Percentiles rank a stretch among this genome's conserved stretches.
Conservation (phyloP, 1,284 basidiomycete genomes). For the Mycena sp. region DNA sequence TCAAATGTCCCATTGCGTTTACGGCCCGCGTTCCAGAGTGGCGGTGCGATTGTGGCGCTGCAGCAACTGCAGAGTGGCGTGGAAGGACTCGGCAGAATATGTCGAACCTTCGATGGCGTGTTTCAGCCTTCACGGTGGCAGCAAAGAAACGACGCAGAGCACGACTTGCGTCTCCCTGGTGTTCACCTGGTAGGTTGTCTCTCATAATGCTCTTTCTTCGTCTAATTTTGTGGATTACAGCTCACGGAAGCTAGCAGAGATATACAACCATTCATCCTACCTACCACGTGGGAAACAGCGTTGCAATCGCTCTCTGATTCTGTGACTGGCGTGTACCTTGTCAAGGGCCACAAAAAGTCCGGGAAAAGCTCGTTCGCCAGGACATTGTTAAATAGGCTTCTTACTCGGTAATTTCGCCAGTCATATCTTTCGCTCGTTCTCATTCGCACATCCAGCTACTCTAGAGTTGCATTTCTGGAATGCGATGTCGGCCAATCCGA, state of each 20-base stretch:
- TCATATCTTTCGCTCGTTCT: background rate
- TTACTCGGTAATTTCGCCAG: constrained; percentile 58
- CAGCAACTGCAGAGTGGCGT: constrained; percentile 64
- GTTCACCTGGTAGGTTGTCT: constrained; percentile 59
- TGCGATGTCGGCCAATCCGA: constrained; percentile 95
- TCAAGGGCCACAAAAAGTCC: constrained; percentile 87
- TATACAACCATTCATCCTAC: constrained; percentile 58
- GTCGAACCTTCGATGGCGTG: constrained; percentile 65
- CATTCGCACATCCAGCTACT: constrained; percentile 56
- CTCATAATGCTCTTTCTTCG: background rate
- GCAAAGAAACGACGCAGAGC: constrained; percentile 27
- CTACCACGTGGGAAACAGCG: constrained; percentile 66
- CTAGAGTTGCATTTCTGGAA: constrained; percentile 88
- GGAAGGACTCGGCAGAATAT: constrained; percentile 70
- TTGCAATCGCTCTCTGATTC: constrained; percentile 41
- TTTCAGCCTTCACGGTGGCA: constrained; percentile 58
- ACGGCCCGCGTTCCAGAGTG: constrained; percentile 32
- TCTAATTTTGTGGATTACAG: constrained; percentile 43
- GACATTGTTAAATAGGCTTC: constrained; percentile 77
- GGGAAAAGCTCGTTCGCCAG: constrained; percentile 93
- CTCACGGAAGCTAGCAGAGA: constrained; percentile 52
- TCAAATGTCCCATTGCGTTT: constrained; percentile 43
- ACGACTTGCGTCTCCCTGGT: constrained; percentile 57
- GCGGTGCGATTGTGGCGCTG: constrained; percentile 58
- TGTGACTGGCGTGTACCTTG: constrained; percentile 55